phyloP scores from a whole-genome alignment of 1,284 basidiomycete species.

The Pyrrhoderma noxium region DNA sequence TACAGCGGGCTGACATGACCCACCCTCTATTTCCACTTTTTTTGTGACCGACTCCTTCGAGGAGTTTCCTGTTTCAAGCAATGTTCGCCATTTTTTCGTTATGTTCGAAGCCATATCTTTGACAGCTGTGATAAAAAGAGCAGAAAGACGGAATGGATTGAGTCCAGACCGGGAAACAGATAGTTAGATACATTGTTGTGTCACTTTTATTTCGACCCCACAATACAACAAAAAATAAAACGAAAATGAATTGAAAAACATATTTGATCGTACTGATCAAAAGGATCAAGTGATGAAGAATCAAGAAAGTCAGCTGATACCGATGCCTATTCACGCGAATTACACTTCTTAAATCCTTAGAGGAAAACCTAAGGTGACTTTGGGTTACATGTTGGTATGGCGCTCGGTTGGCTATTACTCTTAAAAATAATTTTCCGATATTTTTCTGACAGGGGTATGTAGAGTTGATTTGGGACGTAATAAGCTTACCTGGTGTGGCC shows the following conservation, averaged over 20 bases:
- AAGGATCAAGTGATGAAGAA: conserved; percentile 3
- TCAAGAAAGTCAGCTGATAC: background rate
- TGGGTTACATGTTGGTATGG: no score
- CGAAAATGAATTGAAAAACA: conserved; percentile 2
- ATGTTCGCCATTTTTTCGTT: conserved; percentile 69
- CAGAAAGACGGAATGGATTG: conserved; percentile 21
- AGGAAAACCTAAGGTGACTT: no score
- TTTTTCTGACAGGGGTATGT: no score
- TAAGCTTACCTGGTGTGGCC: conserved; percentile 7
- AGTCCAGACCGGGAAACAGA: conserved; percentile 21
- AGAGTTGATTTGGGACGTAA: background rate
- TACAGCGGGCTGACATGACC: conserved; percentile 46
- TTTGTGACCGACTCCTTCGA: conserved; percentile 26
- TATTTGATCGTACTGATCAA: no score
- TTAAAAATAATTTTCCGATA: no score
- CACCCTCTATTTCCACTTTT: conserved; percentile 57
- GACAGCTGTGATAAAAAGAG: conserved; percentile 49
- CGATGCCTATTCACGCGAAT: background rate
- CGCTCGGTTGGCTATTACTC: no score
- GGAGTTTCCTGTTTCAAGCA: conserved; percentile 33
- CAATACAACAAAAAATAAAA: conserved; percentile 1
- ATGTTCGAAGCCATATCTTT: conserved; percentile 84
- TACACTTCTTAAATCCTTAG: background rate
- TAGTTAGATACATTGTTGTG: conserved; percentile 67
- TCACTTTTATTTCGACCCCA: conserved; percentile 25